Evolutionary conservation across 1,284 basidiomycete species (phyloP).

Genomic region (Peniophora sp.): DNA sequence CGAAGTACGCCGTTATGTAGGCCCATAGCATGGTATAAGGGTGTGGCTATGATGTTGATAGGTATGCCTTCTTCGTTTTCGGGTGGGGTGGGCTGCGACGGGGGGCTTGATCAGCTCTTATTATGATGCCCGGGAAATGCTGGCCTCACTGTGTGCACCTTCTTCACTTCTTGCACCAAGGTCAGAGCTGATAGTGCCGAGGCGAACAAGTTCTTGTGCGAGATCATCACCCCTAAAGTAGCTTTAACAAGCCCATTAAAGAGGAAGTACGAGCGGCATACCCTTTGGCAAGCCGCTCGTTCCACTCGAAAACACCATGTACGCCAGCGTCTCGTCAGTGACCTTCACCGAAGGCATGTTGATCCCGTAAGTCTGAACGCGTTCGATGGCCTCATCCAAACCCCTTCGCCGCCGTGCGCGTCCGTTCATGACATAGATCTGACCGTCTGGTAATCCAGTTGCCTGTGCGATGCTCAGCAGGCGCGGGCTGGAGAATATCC

Average conservation of each 20-base stretch:
- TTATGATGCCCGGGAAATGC: background rate
- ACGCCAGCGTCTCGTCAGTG: slow-evolving; percentile 54
- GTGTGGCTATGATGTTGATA: slow-evolving; percentile 48
- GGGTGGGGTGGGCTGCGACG: slow-evolving; percentile 29
- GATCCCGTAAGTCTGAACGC: slow-evolving; percentile 27
- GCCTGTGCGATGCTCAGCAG: slow-evolving; percentile 43
- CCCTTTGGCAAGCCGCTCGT: slow-evolving; percentile 74
- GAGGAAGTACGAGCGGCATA: slow-evolving; percentile 16
- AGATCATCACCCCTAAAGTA: slow-evolving; percentile 60
- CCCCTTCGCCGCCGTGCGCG: slow-evolving; percentile 28
- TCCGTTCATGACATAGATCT: slow-evolving; percentile 50
- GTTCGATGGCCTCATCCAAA: slow-evolving; percentile 38
- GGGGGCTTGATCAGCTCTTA: background rate
- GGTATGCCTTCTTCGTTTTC: slow-evolving; percentile 36
- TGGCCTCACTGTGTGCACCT: slow-evolving; percentile 26
- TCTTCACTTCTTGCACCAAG: slow-evolving; percentile 16
- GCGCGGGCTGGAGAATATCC: slow-evolving; percentile 53
- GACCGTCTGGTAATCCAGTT: slow-evolving; percentile 39
- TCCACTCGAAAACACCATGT: slow-evolving; percentile 71
- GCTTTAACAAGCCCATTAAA: background rate
- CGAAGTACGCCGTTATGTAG: slow-evolving; percentile 48
- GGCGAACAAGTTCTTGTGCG: slow-evolving; percentile 58
- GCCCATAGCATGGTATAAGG: slow-evolving; percentile 64
- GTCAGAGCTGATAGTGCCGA: slow-evolving; percentile 37
- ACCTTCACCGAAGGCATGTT: slow-evolving; percentile 25